Conservation (phyloP, 2,329 filamentous ascomycete genomes). For the Orbilia oligospora region DNA sequence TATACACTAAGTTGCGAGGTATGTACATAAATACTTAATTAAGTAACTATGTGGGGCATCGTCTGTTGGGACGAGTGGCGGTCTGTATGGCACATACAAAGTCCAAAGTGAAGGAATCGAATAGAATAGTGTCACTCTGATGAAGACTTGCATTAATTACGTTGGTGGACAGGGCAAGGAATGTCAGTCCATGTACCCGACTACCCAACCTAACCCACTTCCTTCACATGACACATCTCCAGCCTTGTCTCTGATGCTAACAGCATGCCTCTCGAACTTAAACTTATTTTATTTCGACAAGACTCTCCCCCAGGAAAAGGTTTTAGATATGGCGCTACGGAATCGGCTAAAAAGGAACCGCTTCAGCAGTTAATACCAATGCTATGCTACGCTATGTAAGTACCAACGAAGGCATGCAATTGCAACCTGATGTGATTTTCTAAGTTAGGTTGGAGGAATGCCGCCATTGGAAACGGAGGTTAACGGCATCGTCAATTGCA, state of each 20-base stretch:
- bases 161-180: constrained; percentile 12
- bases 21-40: too few species aligned
- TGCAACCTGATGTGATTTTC: background rate
- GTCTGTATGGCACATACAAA: too few species aligned
- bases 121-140: too few species aligned
- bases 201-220: constrained; percentile 8
- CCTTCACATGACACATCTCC: constrained; percentile 28
- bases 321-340: constrained; percentile 24
- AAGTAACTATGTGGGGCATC: too few species aligned
- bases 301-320: too few species aligned
- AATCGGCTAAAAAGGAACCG: constrained; percentile 3
- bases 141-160: constrained; percentile 1
- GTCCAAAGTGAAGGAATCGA: constrained; percentile 13
- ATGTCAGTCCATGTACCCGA: too few species aligned
- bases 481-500: constrained; percentile 24
- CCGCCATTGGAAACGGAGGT: constrained; percentile 41
- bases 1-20: too few species aligned
- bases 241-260: constrained; percentile 12
- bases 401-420: background rate
- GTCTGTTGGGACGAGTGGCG: too few species aligned
- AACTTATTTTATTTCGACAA: too few species aligned
- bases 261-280: constrained; percentile 5
- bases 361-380: background rate
- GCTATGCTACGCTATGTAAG: too few species aligned
- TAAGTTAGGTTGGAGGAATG: constrained; percentile 9